These are phyloP conservation scores for Tricholoma flavovirens DNA, from an alignment of 768 basidiomycete genomes.

Conservation along the genomic window DNA sequence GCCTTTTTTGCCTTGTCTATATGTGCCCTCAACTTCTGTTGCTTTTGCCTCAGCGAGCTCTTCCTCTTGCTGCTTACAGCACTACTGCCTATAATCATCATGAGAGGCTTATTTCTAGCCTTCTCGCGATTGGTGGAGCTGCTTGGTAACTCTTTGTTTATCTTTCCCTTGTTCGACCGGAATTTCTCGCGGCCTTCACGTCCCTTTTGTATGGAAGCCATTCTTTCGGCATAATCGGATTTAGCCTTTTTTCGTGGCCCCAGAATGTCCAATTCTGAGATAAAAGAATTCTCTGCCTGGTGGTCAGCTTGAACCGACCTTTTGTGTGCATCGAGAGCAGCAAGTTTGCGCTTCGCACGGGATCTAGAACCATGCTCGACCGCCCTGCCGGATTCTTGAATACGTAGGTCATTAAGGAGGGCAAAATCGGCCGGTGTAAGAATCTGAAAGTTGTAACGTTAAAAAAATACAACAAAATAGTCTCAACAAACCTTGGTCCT, in stretches of 20 bases:
- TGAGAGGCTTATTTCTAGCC: constrained; percentile 88
- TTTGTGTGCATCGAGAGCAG: constrained; percentile 67
- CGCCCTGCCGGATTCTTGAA: constrained; percentile 68
- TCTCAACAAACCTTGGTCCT: constrained; percentile 67
- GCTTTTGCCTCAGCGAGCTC: constrained; percentile 75
- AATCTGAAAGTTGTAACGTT: constrained; percentile 50
- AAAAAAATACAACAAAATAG: not conserved
- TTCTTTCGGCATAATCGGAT: constrained; percentile 87
- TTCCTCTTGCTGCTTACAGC: constrained; percentile 82
- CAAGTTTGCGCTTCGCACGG: constrained; percentile 85
- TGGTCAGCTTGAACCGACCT: constrained; percentile 45
- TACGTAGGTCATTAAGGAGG: constrained; percentile 79
- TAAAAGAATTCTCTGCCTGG: constrained; percentile 48
- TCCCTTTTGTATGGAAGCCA: constrained; percentile 88
- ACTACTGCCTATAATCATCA: constrained; percentile 83
- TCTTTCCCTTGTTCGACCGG: constrained; percentile 87
- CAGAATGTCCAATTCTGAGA: constrained; percentile 88
- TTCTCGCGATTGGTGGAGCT: constrained; percentile 92
- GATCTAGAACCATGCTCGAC: constrained; percentile 67
- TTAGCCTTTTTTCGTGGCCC: constrained; percentile 93
- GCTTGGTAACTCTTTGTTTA: constrained; percentile 74
- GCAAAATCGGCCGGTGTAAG: constrained; percentile 97
- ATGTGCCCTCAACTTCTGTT: constrained; percentile 70
- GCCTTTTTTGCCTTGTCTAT: constrained; percentile 64
- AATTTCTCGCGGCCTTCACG: constrained; percentile 94